Evolutionary conservation across 148 eudicot genomes (phyloP).

Genomic region (Camellia sinensis): DNA sequence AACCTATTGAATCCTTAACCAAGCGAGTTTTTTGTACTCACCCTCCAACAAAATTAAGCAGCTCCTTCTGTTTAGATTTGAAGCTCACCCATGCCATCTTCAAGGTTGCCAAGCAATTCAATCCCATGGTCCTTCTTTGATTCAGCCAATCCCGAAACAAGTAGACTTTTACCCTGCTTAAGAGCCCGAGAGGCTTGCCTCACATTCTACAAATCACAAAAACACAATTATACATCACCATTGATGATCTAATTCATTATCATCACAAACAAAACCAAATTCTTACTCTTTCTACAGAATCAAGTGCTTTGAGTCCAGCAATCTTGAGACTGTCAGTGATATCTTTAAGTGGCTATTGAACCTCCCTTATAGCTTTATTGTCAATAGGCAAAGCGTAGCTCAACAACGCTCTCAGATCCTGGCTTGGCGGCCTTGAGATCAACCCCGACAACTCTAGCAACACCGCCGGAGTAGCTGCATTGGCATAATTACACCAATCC

Average conservation of each 20-base stretch:
- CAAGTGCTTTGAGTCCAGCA: constrained; percentile 80
- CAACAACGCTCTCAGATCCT: constrained; percentile 86
- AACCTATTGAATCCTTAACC: neutral
- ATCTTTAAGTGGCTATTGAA: constrained; percentile 94
- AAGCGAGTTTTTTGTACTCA: constrained; percentile 29
- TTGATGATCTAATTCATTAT: neutral
- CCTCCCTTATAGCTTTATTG: constrained; percentile 95
- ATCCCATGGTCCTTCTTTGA: constrained; percentile 81
- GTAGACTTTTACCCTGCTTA: constrained; percentile 71
- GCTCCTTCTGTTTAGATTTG: constrained; percentile 82
- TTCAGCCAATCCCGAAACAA: constrained; percentile 79
- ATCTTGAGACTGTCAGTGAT: constrained; percentile 89
- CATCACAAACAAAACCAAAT: neutral
- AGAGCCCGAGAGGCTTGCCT: constrained; percentile 86
- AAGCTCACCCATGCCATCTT: constrained; percentile 76
- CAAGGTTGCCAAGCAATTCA: constrained; percentile 80
- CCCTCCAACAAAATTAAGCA: constrained; percentile 89
- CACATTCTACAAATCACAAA: constrained; percentile 52
- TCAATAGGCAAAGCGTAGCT: constrained; percentile 85
- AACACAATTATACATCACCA: constrained; percentile 19
- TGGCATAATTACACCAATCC: constrained; percentile 46
- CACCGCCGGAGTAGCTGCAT: constrained; percentile 52
- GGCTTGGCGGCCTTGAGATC: constrained; percentile 94
- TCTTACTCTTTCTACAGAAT: constrained; percentile 88
- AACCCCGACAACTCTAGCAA: constrained; percentile 78